Conservation (phyloP, 1,139 yeast species). For the Scheffersomyces quercinus region DNA sequence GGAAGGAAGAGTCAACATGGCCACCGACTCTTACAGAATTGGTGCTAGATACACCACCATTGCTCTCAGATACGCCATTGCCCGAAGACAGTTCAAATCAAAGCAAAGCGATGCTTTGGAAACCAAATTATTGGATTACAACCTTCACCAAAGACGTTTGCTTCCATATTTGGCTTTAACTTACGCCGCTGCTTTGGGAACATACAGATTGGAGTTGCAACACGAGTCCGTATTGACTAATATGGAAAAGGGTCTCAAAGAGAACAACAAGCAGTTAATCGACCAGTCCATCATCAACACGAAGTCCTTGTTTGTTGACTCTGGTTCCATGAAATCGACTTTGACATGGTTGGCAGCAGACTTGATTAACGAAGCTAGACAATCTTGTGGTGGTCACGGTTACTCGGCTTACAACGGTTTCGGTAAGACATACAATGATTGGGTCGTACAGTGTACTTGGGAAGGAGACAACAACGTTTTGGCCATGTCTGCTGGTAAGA, state of each 20-base stretch:
- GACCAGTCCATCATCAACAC: slow-evolving; percentile 58
- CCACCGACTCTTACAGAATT: slow-evolving; percentile 76
- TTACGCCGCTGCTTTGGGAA: slow-evolving; percentile 75
- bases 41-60: slow-evolving; percentile 80
- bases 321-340: slow-evolving; percentile 88
- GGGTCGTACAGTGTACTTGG: slow-evolving; percentile 98
- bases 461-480: slow-evolving; percentile 93
- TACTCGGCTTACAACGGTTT: slow-evolving; percentile 88
- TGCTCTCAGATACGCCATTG: slow-evolving; percentile 86
- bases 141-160: slow-evolving; percentile 83
- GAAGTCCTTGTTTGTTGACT: slow-evolving; percentile 79
- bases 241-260: slow-evolving; percentile 54
- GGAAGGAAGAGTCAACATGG: slow-evolving; percentile 91
- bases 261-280: slow-evolving; percentile 43
- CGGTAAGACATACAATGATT: slow-evolving; percentile 85
- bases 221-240: slow-evolving; percentile 52
- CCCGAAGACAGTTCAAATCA: slow-evolving; percentile 79
- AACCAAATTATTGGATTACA: slow-evolving; percentile 74
- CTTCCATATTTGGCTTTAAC: slow-evolving; percentile 78
- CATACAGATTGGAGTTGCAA: slow-evolving; percentile 61
- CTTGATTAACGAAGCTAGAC: slow-evolving; percentile 85
- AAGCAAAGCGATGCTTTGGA: slow-evolving; percentile 37
- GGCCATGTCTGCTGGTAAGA: slow-evolving; percentile 81
- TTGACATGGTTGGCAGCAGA: slow-evolving; percentile 84
- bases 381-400: slow-evolving; percentile 98